phyloP scores from a whole-genome alignment of 2,329 filamentous ascomycete species.

The Plectosphaerella cucumerina region DNA sequence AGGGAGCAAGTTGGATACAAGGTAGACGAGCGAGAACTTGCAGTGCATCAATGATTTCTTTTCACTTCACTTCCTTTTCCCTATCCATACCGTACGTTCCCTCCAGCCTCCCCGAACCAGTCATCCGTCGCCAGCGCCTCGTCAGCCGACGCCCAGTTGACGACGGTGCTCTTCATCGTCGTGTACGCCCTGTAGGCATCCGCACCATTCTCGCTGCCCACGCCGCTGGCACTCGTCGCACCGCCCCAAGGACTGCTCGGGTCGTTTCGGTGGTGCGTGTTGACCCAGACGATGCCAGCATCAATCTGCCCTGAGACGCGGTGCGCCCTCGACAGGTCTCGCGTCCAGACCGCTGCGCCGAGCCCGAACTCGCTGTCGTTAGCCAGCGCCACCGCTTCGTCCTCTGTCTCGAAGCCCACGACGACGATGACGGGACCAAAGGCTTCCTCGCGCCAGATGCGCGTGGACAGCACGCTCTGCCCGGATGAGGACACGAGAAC shows the following conservation, averaged over 20 bases:
- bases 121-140: constrained; percentile 52
- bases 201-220: constrained; percentile 69
- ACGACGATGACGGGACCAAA: constrained; percentile 79
- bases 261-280: constrained; percentile 68
- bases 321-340: constrained; percentile 67
- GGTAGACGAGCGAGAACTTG: no score
- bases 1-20: no score
- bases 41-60: background rate
- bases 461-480: constrained; percentile 62
- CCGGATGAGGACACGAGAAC: constrained; percentile 53
- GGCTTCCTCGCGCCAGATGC: constrained; percentile 75
- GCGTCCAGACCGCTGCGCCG: constrained; percentile 73
- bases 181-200: constrained; percentile 60
- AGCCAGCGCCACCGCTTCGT: constrained; percentile 64
- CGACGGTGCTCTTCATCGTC: constrained; percentile 60
- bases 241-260: constrained; percentile 70
- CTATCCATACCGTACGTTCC: constrained; percentile 57
- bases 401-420: constrained; percentile 69
- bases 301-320: constrained; percentile 67
- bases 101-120: constrained; percentile 61
- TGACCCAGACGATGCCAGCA: constrained; percentile 57
- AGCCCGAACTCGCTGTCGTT: constrained; percentile 75
- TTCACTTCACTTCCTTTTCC: background rate
- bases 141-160: constrained; percentile 60
- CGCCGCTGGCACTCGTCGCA: constrained; percentile 55